Evolutionary conservation across 352 stramenopile species (phyloP), one percentile per base, ranked within the genome.

Genomic region (Phytopythium sindhum): DNA sequence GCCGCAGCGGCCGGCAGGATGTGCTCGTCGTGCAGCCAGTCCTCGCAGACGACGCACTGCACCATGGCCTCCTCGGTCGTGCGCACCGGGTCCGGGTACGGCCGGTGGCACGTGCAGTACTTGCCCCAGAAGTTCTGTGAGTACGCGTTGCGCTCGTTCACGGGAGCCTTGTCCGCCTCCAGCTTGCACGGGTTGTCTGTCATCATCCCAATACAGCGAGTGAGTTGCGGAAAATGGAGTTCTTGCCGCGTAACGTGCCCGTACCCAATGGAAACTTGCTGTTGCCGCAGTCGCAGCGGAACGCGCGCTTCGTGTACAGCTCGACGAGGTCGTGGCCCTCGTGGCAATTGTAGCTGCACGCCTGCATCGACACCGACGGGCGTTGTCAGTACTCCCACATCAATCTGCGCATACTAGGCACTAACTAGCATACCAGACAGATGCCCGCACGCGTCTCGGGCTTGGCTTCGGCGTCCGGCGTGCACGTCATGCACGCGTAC

Each of bases 21-120:
- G 65, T 92, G 84, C 55, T 88, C 81, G 57, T 89, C 78, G 52
- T 92, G 84, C 58, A 90, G 65, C 84, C 84, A 92, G 63, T 92
- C 84, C 66, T 92, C 84, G 61, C 84, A 92, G 29, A 92, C 70
- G 39, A 90, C 66, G 44, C 84, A 92, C 68, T 92, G 84, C 28
- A 90, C 72, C 84, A 92, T 92, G 5, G 89, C 59, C 59, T 92
- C 84, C 17, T 66, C 61, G 7, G 69, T 88, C 51, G 71, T 89
- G n/a, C 80, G 74, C 61, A 89, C 84, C 17, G 81, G 84, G 52
- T 92, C 84, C 6, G 84, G 84, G 63, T 90, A 90, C 68, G 81
- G 84, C 42, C 84, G 84, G 59, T 89, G 76, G 67, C 84, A 92
- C 39, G 75, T 73, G 71, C 84, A 92, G 59, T 90, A 92, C 41